These are phyloP conservation scores for Magnaporthiopsis poae DNA, from an alignment of 2,329 filamentous ascomycete genomes.

Conservation along the genomic window DNA sequence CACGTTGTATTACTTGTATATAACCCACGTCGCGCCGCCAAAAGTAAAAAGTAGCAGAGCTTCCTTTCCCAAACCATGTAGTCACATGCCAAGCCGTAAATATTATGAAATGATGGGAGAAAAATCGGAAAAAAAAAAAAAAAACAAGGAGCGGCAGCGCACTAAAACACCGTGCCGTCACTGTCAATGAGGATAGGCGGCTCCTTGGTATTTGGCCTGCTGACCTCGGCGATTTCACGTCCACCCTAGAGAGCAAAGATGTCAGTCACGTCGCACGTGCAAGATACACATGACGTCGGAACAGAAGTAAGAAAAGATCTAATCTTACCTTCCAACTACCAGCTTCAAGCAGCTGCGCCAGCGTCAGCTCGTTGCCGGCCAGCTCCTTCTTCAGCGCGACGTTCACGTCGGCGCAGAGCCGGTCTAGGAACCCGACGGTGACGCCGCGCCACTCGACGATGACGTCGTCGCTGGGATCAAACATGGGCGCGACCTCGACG, in stretches of 20 bases:
- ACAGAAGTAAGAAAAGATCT: conserved; percentile 2
- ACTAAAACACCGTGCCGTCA: conserved; percentile 79
- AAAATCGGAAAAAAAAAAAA: background rate
- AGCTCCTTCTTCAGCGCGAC: conserved; percentile 57
- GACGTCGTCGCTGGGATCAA: conserved; percentile 49
- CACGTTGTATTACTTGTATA: background rate
- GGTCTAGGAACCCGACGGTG: conserved; percentile 51
- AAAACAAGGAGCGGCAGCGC: background rate
- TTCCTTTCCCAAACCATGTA: background rate
- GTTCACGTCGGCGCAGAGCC: conserved; percentile 41
- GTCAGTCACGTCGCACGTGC: background rate
- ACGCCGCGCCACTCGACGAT: conserved; percentile 58
- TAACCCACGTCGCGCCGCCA: background rate
- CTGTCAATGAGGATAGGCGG: conserved; percentile 93
- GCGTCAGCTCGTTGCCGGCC: conserved; percentile 58
- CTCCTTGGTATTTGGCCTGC: conserved; percentile 89
- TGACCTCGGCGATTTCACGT: conserved; percentile 89
- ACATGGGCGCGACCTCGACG: conserved; percentile 47
- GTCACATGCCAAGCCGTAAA: background rate
- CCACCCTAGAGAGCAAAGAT: conserved; percentile 51
- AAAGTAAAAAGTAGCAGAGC: background rate
- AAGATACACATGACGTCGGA: conserved; percentile 11
- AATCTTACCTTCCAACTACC: conserved; percentile 87
- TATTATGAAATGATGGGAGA: background rate
- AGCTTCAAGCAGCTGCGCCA: conserved; percentile 87